Evolutionary conservation across 192 early-diverging fungal species (phyloP), one percentile per base, ranked within the genome.

Genomic region (Spizellomyces sp.): DNA sequence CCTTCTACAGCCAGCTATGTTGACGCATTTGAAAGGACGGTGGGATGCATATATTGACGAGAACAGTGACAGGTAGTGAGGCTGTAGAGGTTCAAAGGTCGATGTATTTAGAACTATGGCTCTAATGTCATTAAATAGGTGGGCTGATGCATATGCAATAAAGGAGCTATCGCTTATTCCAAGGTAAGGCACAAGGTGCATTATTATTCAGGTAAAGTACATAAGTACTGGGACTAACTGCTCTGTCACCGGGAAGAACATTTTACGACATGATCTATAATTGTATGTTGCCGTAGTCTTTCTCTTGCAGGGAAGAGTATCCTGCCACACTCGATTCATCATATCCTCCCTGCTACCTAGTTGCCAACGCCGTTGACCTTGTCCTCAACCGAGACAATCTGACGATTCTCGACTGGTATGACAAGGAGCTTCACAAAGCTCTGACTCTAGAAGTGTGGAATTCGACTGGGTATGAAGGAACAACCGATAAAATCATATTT

Each of bases 191-290:
- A 36, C 27, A 36, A 36, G 27, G 0, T 36, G 27, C 27, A 36
- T 2, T 36, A 0, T 36, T 36, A 36, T 36, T 36, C 27, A 36
- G 27, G 27, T 36, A 3, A 36, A 36, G 27, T 36, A 36, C 27
- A 36, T 3, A 36, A 3, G 27, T 3, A 36, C 27, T 36, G 27
- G 27, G 27, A 36, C 27, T 36, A 36, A 36, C 27, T 36, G 3
- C 27, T 36, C 54, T 56, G 5, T 0, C 5, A 56, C 54, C 22
- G 54, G 54, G n/a, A 56, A 56, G 22, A n/a, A 54, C 52, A 56
- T 56, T 56, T 22, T 56, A 56, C 54, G 54, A 56, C 22, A 56
- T 56, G 54, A 56, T 56, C 54, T 56, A 56, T 7, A 56, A 7
- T 56, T 56, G 54, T 56, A 22, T 19, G 54, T 56, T 19, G n/a